Evolutionary conservation across 1,139 yeast species (phyloP).

Genomic region (Nakaseomyces bracarensis): DNA sequence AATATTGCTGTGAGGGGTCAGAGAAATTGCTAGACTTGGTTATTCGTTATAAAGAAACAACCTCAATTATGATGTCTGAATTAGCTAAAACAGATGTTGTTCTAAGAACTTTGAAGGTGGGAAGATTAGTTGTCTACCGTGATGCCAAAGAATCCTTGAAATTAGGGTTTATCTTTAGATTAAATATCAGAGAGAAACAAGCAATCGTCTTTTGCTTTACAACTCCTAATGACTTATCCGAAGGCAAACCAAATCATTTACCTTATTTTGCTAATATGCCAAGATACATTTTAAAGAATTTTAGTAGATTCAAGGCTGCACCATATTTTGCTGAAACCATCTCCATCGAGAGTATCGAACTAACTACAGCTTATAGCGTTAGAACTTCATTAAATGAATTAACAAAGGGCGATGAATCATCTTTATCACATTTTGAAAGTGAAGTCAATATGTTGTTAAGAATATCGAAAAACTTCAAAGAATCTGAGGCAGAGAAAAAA

Average conservation of each 20-base stretch:
- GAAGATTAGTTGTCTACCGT: conserved; percentile 55
- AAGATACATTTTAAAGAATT: conserved; percentile 29
- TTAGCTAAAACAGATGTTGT: conserved; percentile 41
- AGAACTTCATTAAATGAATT: conserved; percentile 39
- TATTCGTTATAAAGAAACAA: conserved; percentile 39
- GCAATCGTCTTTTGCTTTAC: conserved; percentile 27
- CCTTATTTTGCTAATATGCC: conserved; percentile 47
- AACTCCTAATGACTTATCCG: conserved; percentile 23
- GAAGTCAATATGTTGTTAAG: conserved; percentile 38
- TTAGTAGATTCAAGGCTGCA: conserved; percentile 32
- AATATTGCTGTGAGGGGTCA: conserved; percentile 36
- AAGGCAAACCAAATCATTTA: conserved; percentile 33
- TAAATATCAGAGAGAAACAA: conserved; percentile 35
- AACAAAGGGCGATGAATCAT: conserved; percentile 39
- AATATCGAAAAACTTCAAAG: conserved; percentile 42
- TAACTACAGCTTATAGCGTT: conserved; percentile 42
- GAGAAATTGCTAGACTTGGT: conserved; percentile 41
- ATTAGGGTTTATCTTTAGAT: conserved; percentile 49
- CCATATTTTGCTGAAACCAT: conserved; percentile 39
- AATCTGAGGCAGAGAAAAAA: conserved; percentile 37
- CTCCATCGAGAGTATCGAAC: conserved; percentile 42
- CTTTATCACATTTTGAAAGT: conserved; percentile 37
- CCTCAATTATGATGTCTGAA: conserved; percentile 42
- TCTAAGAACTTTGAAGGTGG: conserved; percentile 43
- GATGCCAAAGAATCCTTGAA: conserved; percentile 38